Conservation (phyloP, 306 rosid genomes). For the Carpinus fangiana region DNA sequence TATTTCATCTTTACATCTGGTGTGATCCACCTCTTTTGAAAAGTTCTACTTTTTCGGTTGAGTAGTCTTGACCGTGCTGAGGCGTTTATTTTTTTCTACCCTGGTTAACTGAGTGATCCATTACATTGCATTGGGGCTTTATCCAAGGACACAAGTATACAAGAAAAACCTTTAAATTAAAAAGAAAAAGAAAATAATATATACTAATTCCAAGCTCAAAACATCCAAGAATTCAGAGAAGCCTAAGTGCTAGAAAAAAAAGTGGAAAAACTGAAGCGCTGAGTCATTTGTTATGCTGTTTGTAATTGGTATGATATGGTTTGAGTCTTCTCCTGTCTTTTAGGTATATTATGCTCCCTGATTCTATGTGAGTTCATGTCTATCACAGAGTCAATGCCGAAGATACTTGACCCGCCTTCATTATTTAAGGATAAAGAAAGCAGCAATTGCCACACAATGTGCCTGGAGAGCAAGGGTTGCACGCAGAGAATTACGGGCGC, state of each 20-base stretch:
- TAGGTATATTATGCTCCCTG: slow-evolving; percentile 10
- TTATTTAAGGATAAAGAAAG: slow-evolving; percentile 49
- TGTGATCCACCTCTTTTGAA: neutral
- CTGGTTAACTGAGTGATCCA: neutral
- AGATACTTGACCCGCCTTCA: slow-evolving; percentile 32
- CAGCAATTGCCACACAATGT: slow-evolving; percentile 63
- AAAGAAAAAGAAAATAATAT: neutral
- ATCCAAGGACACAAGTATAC: neutral
- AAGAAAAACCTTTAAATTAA: neutral
- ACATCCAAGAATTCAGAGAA: neutral
- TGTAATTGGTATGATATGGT: neutral
- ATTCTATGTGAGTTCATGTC: slow-evolving; percentile 20
- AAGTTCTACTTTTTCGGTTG: neutral
- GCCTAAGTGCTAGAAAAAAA: neutral
- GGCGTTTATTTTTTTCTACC: neutral
- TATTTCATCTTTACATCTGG: neutral
- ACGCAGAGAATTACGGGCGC: slow-evolving; percentile 63
- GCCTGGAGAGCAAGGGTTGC: slow-evolving; percentile 68
- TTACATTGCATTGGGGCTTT: neutral
- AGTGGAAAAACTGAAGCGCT: slow-evolving; percentile 3
- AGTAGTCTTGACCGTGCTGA: neutral
- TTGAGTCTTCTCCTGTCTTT: slow-evolving; percentile 8
- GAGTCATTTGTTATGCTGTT: slow-evolving; percentile 5
- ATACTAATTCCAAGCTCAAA: neutral
- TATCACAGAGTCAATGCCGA: slow-evolving; percentile 58